phyloP scores from a whole-genome alignment of 148 eudicot genomes.

The Cornus florida region DNA sequence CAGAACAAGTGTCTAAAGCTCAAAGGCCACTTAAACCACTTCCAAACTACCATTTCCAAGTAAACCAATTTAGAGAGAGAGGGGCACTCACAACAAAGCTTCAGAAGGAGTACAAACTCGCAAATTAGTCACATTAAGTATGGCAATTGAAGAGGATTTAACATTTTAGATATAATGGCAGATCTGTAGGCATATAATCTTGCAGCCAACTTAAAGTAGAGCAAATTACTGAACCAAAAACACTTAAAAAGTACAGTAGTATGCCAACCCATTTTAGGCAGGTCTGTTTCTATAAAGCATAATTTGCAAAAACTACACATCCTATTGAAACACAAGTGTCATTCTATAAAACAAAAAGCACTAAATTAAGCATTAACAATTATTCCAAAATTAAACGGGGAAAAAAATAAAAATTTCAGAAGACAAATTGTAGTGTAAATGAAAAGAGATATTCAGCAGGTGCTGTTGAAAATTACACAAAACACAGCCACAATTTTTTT shows the following conservation, averaged over 20 bases:
- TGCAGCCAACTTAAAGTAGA: too few relatives aligned
- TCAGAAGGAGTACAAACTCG: background rate
- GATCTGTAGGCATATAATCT: background rate
- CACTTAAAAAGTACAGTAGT: background rate
- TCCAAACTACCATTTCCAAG: background rate
- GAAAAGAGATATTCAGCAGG: too few relatives aligned
- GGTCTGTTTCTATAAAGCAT: background rate
- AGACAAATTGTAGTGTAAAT: background rate
- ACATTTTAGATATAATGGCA: too few relatives aligned
- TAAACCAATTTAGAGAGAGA: background rate
- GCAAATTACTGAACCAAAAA: background rate
- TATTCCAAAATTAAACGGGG: background rate
- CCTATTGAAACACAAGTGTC: background rate
- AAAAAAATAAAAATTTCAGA: background rate
- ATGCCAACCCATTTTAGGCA: background rate
- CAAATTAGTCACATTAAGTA: background rate
- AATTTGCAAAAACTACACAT: background rate
- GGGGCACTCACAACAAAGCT: background rate
- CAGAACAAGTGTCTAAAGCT: background rate
- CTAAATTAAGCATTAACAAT: background rate
- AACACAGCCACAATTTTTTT: too few relatives aligned
- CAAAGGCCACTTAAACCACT: background rate
- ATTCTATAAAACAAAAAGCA: background rate
- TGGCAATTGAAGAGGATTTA: too few relatives aligned
- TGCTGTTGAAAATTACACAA: too few relatives aligned